These are phyloP conservation scores for Cronartium ribicola DNA, from an alignment of 1,284 basidiomycete genomes.

Conservation along the genomic window DNA sequence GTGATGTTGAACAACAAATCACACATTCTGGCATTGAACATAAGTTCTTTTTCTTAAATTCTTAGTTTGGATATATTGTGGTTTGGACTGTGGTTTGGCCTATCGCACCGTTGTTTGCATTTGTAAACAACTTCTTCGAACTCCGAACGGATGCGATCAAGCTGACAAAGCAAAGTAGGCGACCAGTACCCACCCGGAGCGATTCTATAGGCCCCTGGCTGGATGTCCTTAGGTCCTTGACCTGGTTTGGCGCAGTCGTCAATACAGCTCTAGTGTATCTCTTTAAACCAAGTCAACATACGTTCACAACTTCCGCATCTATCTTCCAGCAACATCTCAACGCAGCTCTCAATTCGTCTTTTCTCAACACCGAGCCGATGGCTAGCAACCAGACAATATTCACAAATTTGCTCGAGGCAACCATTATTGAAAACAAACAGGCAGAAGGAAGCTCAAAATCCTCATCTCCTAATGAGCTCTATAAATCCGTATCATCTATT, in stretches of 20 bases:
- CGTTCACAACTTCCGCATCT: neutral
- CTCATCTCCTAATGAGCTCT: neutral
- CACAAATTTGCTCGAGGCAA: constrained; percentile 46
- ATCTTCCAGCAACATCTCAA: neutral
- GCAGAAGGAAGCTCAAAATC: constrained; percentile 32
- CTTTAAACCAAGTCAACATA: constrained; percentile 58
- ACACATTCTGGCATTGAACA: neutral
- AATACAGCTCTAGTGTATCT: constrained; percentile 81
- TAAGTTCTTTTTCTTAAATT: neutral
- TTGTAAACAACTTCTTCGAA: constrained; percentile 60
- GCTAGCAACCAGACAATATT: constrained; percentile 41
- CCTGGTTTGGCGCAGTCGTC: constrained; percentile 78
- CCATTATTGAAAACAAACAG: constrained; percentile 44
- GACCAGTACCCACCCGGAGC: constrained; percentile 76
- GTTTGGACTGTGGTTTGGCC: constrained; percentile 95
- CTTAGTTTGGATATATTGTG: constrained; percentile 81
- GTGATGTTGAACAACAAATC: neutral
- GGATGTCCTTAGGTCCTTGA: constrained; percentile 62
- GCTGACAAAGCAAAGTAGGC: constrained; percentile 75
- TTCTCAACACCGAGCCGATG: neutral
- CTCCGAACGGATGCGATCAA: constrained; percentile 91
- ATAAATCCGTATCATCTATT: constrained; percentile 23
- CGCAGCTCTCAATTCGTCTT: neutral
- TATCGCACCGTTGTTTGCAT: constrained; percentile 60
- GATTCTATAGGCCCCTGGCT: constrained; percentile 95